A percentile compares a stretch with the other conserved stretches of the same genome.
Evolutionary conservation across 441 rosid species (phyloP).

Genomic region (Geranium incanum): DNA sequence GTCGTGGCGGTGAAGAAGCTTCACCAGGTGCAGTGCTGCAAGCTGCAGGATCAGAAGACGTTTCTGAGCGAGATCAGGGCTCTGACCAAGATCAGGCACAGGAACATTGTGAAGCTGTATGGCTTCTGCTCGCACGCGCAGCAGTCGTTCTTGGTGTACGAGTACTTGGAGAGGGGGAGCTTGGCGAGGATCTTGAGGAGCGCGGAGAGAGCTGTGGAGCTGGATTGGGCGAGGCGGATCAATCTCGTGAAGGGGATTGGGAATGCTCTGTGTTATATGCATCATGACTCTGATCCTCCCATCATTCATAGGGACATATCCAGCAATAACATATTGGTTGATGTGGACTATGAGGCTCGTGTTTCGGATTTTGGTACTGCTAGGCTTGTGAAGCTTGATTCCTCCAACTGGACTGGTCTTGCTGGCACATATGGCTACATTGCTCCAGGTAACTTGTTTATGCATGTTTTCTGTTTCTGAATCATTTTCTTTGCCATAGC

Average conservation of each 20-base stretch:
- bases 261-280: slow-evolving; percentile 36
- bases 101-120: slow-evolving; percentile 38
- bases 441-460: slow-evolving; percentile 33
- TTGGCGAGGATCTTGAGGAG: slow-evolving; percentile 22
- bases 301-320: slow-evolving; percentile 39
- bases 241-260: slow-evolving; percentile 34
- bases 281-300: slow-evolving; percentile 33
- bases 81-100: slow-evolving; percentile 33
- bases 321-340: slow-evolving; percentile 32
- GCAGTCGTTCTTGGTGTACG: slow-evolving; percentile 30
- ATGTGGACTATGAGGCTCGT: slow-evolving; percentile 25
- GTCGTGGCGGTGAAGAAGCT: slow-evolving; percentile 32
- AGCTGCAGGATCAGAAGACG: slow-evolving; percentile 14
- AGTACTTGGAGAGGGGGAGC: slow-evolving; percentile 38
- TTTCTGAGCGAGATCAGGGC: slow-evolving; percentile 32
- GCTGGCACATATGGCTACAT: slow-evolving; percentile 42
- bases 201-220: slow-evolving; percentile 25
- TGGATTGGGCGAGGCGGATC: slow-evolving; percentile 32
- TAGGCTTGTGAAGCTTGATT: slow-evolving; percentile 24
- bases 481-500: too few relatives aligned
- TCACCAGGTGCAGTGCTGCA: slow-evolving; percentile 17
- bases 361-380: slow-evolving; percentile 36
- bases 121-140: slow-evolving; percentile 33
- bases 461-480: too few relatives aligned
- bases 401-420: slow-evolving; percentile 34